Base-by-base conservation (phyloP, 2,329 filamentous ascomycete genomes). In the Aspergillus sp. region DNA sequence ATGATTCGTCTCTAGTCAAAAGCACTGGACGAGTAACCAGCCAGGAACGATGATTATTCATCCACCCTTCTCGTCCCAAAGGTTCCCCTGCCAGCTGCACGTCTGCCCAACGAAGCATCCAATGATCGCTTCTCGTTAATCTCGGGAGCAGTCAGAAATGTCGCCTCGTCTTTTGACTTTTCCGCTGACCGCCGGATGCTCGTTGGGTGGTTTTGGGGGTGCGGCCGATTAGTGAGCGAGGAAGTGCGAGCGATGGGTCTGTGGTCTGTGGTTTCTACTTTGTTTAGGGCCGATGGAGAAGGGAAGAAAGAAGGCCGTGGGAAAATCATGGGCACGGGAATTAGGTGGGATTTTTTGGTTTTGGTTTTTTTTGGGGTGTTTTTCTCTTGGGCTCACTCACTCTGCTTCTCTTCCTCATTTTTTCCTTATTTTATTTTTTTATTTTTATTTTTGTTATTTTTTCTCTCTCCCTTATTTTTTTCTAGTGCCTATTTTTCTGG, bases 91-190 rank as follows among this genome's bases (percentile, higher is more conserved):
- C 59, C 57, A 63, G 62, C 66, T 72, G 71, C 70, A 73, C 60
- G 71, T 72, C 70, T 73, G 71, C 71, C 71, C 71, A 73, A 73
- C 66, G 65, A 72, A 74, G 73, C 74, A 73, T 71, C 74, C 73
- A 76, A 76, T 76, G 57, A 66, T 58, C 56, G 58, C 19, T 41
- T 23, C 43, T 60, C 70, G 67, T 61, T 63, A 67, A 71, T 65
- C 68, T 70, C 68, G 67, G 66, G 58, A 72, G 60, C 62, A 63
- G 65, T 66, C 64, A 72, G 66, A 70, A 74, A 67, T 66, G 65
- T 71, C 70, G 69, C 71, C 68, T 71, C 67, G 67, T 69, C 67
- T 70, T 71, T 68, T 67, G 62, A 62, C 59, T 63, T 67, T 71
- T 65, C 65, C 60, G 65, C 65, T 67, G 69, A 71, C 68, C 68